Evolutionary conservation across 1,284 basidiomycete genomes (phyloP).

Genomic region (Fomitopsis pinicola): DNA sequence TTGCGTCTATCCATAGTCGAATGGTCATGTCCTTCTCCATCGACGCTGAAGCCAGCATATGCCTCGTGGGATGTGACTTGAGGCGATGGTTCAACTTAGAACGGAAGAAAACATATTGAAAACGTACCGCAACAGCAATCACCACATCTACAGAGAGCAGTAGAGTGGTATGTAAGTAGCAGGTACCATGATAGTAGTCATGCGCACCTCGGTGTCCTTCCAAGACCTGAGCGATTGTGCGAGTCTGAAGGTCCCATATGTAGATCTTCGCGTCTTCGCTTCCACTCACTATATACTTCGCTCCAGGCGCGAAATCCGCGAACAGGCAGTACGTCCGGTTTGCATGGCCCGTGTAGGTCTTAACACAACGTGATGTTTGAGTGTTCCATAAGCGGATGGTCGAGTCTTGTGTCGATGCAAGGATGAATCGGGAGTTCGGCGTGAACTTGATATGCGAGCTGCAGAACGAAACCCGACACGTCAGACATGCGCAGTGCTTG

Average conservation of each 20-base stretch:
- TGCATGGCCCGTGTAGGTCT: conserved; percentile 84
- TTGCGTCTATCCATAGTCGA: conserved; percentile 64
- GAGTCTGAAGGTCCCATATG: conserved; percentile 88
- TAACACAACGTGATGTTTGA: conserved; percentile 87
- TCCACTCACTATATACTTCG: conserved; percentile 77
- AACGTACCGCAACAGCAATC: conserved; percentile 65
- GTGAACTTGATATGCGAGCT: conserved; percentile 88
- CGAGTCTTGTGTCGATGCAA: conserved; percentile 89
- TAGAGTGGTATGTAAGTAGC: not conserved
- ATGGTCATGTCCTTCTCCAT: conserved; percentile 85
- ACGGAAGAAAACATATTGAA: not conserved
- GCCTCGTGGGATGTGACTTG: conserved; percentile 68
- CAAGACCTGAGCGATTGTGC: conserved; percentile 69
- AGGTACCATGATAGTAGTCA: not conserved
- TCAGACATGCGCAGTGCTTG: not conserved
- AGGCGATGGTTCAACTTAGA: not conserved
- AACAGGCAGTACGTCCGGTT: conserved; percentile 79
- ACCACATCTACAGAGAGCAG: conserved; percentile 55
- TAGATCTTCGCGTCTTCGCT: conserved; percentile 89
- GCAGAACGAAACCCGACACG: conserved; percentile 5
- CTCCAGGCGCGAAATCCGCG: conserved; percentile 53
- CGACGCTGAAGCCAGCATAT: conserved; percentile 76
- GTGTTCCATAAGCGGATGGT: conserved; percentile 94
- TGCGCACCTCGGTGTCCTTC: conserved; percentile 75
- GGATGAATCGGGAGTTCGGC: conserved; percentile 85